phyloP scores from a whole-genome alignment of 2,329 filamentous ascomycete genomes.

The Phyllosticta capitalensis region DNA sequence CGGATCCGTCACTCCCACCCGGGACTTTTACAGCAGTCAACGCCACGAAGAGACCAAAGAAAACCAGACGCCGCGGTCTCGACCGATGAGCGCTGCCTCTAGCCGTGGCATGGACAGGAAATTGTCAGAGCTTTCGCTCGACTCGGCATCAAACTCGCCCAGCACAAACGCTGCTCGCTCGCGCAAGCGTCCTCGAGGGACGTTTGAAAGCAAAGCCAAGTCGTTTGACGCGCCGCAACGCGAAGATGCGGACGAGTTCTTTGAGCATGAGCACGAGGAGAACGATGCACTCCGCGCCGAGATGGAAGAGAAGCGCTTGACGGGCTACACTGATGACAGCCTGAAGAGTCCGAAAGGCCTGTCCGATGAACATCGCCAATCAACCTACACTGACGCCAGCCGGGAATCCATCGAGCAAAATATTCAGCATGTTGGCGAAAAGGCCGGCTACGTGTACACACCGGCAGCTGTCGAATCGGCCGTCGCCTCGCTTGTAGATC shows the following conservation, averaged over 20 bases:
- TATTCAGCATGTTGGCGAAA: constrained; percentile 57
- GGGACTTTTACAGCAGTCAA: constrained; percentile 32
- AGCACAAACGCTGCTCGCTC: constrained; percentile 49
- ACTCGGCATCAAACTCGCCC: constrained; percentile 48
- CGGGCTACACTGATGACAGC: constrained; percentile 44
- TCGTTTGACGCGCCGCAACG: constrained; percentile 15
- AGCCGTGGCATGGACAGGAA: constrained; percentile 47
- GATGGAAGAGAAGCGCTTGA: constrained; percentile 35
- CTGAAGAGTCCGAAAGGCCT: constrained; percentile 20
- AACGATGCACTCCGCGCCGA: constrained; percentile 48
- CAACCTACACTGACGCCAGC: constrained; percentile 47
- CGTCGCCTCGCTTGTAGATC: constrained; percentile 82
- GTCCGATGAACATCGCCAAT: constrained; percentile 43
- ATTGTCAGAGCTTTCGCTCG: constrained; percentile 49
- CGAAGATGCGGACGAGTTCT: constrained; percentile 39
- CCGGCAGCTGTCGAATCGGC: constrained; percentile 72
- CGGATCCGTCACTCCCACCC: constrained; percentile 37
- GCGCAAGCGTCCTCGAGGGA: constrained; percentile 43
- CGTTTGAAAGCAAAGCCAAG: constrained; percentile 35
- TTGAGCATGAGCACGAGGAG: constrained; percentile 45
- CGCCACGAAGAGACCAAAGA: neutral
- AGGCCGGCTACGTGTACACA: constrained; percentile 66
- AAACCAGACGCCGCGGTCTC: constrained; percentile 33
- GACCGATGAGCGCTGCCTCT: constrained; percentile 38
- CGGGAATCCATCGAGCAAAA: constrained; percentile 55